Evolutionary conservation across 305 asterid genomes (phyloP).

Genomic region (Fraxinus latifolia): DNA sequence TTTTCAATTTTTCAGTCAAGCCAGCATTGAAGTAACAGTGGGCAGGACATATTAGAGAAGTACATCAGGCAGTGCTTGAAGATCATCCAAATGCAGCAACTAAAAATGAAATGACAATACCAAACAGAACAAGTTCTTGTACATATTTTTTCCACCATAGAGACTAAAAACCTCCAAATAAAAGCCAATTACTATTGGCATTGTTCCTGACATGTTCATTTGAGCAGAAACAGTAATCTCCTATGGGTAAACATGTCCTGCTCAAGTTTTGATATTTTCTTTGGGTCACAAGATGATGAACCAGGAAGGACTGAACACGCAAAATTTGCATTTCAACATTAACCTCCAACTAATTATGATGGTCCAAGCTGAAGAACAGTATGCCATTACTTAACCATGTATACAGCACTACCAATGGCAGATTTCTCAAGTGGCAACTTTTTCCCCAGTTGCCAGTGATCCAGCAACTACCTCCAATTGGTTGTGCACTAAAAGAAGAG

Average conservation of each 20-base stretch:
- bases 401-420: not conserved
- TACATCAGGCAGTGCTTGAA: not conserved
- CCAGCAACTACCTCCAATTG: not conserved
- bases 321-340: not conserved
- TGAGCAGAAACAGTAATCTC: not conserved
- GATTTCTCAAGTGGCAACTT: not conserved
- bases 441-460: not conserved
- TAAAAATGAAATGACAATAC: not conserved
- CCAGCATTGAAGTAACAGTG: not conserved
- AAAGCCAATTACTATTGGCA: not conserved
- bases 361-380: not conserved
- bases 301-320: not conserved
- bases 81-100: not conserved
- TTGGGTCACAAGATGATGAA: not conserved
- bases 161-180: not conserved
- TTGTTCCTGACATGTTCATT: not conserved
- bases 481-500: not conserved
- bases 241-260: not conserved
- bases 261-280: not conserved
- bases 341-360: not conserved
- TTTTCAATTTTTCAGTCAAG: not conserved
- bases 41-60: not conserved
- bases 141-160: not conserved
- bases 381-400: not conserved
- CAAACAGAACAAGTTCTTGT: not conserved